Evolutionary conservation across 2,329 filamentous ascomycete genomes (phyloP), one percentile per base, ranked within the genome.

Genomic region (Coleophoma eucalyptorum): DNA sequence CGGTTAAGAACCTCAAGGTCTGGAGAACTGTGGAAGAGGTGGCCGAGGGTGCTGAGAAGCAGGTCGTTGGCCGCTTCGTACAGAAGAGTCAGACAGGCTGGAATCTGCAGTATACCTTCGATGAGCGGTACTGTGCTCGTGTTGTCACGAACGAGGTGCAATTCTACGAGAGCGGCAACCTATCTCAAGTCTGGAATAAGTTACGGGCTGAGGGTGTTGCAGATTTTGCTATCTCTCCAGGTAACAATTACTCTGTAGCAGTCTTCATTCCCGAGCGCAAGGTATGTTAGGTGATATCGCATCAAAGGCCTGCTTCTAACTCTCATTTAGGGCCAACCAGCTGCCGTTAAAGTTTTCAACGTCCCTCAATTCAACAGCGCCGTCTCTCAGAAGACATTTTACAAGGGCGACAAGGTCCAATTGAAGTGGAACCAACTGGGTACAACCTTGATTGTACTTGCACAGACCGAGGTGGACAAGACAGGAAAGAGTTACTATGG

Each of bases 401-500:
- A 91, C 83, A 99, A 99, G 77, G 92, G 92, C 57, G 94, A 99
- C 77, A 97, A 97, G 77, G 93, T 99, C 44, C 91, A 97, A 72
- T 77, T 99, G 66, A 97, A 97, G 76, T 99, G 94, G 94, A 99
- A 99, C 72, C 83, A 87, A 59, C 78, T 90, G 55, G 94, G 94
- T 48, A 96, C 92, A 35, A 93, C 87, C 67, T 72, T 97, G 67
- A 88, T 99, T 65, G 93, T 97, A 59, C 82, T 99, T 64, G 93
- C 94, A 50, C 92, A 97, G 76, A 99, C 94, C 32, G 94, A 99
- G 56, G 94, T 97, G 49, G 94, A 99, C 73, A 95, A 94, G 75
- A 91, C 91, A 52, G 95, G 95, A 72, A 97, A 97, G 83, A 97
- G 90, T 73, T 99, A 99, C 76, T 99, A 99, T 63, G 94, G 94